phyloP scores from a whole-genome alignment of 192 early-diverging fungal species.

The Backusella australiensis region DNA sequence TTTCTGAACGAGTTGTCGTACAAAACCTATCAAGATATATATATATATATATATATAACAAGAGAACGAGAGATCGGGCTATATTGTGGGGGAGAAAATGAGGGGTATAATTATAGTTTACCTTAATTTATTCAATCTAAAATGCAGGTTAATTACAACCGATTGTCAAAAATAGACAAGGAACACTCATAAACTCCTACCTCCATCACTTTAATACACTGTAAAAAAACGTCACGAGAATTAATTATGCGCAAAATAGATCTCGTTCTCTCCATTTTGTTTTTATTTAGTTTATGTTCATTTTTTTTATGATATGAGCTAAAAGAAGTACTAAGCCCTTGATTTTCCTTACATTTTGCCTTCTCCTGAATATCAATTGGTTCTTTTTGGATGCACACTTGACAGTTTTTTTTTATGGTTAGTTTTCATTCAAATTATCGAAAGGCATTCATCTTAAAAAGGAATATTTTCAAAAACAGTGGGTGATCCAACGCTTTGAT shows the following conservation, averaged over 20 bases:
- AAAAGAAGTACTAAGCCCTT: neutral
- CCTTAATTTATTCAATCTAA: slow-evolving; percentile 5
- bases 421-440: slow-evolving; percentile 9
- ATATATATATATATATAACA: neutral
- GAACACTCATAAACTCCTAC: slow-evolving; percentile 4
- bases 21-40: neutral
- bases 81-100: neutral
- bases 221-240: neutral
- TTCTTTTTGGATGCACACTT: slow-evolving; percentile 7
- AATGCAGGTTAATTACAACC: slow-evolving; percentile 5
- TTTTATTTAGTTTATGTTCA: neutral
- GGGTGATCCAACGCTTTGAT: neutral
- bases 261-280: neutral
- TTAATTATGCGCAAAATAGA: slow-evolving; percentile 4
- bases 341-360: slow-evolving; percentile 12
- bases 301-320: neutral
- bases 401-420: slow-evolving; percentile 8
- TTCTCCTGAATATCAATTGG: slow-evolving; percentile 11
- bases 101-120: neutral
- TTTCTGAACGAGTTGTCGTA: neutral
- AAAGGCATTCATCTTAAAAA: neutral
- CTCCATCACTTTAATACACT: neutral
- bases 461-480: neutral
- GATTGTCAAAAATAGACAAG: neutral
- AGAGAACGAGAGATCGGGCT: neutral